Base-by-base conservation (phyloP, 495 filamentous ascomycete species). In the Aspergillus coremiiformis region DNA sequence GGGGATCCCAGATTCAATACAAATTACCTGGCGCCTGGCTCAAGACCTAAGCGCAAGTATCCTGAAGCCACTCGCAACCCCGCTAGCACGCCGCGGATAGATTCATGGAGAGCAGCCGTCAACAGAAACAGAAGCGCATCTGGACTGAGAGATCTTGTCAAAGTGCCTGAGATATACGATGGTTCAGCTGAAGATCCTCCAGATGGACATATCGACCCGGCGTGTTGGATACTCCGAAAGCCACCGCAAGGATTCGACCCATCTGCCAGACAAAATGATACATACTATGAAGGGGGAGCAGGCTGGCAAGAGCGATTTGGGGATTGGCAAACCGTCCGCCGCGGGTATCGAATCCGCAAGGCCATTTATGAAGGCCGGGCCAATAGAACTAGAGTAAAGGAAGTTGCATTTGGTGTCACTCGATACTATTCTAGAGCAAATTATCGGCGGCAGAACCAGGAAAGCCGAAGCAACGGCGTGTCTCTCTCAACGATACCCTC, bases 231-330 rank as follows among this genome's bases (percentile, higher is more conserved):
- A 24, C 61, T 76, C 26, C 70, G 67, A 20, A 72, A 66, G 47
- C 73, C 73, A 1, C 73, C 71, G 1, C 71, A 76, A 46, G 73
- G 71, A 0, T 63, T 67, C 47, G 56, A 58, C 22, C 58, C 71
- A 51, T 71, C 71, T 1, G 63, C 55, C 11, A 60, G 58, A 17
- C 70, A 76, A 43, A 59, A 56, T 47, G 60, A 66, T 10, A 60
- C 61, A 6, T 74, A 67, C 58, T 76, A 73, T 37, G 69, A 74
- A 48, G 67, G 70, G 49, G 73, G 68, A 2, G 55, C 65, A 2
- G 71, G 69, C 11, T 73, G 69, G 68, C 71, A 74, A 47, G 73
- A 74, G 45, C 72, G 55, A 37, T 56, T 74, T 0, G 57, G 66
- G 7, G 67, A 74, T 24, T 76, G 71, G 73, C 66, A 71, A 56